A percentile compares a stretch with the other conserved stretches of the same genome.
phyloP scores from a whole-genome alignment of 768 basidiomycete genomes.

The Lactarius pseudohatsudake region DNA sequence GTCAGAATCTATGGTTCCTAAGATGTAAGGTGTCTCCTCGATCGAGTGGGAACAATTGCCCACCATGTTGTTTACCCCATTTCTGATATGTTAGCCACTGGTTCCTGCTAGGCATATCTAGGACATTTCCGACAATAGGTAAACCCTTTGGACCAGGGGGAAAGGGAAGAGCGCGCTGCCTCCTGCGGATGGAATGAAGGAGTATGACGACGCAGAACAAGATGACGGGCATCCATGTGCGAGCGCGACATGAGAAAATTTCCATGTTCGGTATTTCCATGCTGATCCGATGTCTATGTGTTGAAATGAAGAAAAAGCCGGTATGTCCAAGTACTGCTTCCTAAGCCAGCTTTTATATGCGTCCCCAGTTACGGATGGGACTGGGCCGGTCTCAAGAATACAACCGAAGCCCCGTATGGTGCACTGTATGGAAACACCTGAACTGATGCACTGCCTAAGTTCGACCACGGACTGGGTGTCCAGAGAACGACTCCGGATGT shows the following conservation, averaged over 20 bases:
- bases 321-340: background rate
- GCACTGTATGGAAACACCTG: background rate
- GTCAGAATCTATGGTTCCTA: slow-evolving; percentile 22
- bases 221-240: slow-evolving; percentile 2
- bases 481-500: slow-evolving; percentile 5
- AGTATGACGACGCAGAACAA: slow-evolving; percentile 6
- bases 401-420: background rate
- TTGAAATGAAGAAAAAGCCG: background rate
- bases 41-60: background rate
- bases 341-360: slow-evolving; percentile 13
- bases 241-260: background rate
- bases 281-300: background rate
- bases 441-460: background rate
- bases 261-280: background rate
- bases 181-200: slow-evolving; percentile 5
- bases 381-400: too few relatives aligned
- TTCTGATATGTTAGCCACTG: slow-evolving; percentile 29
- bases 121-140: slow-evolving; percentile 30
- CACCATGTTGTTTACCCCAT: slow-evolving; percentile 31
- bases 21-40: background rate
- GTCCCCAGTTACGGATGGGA: background rate
- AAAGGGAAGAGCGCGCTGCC: slow-evolving; percentile 18
- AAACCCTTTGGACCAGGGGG: slow-evolving; percentile 33
- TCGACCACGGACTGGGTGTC: background rate
- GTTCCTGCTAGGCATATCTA: slow-evolving; percentile 29